phyloP scores from a whole-genome alignment of 805 yeast species.

The Hanseniaspora pseudoguilliermondii region DNA sequence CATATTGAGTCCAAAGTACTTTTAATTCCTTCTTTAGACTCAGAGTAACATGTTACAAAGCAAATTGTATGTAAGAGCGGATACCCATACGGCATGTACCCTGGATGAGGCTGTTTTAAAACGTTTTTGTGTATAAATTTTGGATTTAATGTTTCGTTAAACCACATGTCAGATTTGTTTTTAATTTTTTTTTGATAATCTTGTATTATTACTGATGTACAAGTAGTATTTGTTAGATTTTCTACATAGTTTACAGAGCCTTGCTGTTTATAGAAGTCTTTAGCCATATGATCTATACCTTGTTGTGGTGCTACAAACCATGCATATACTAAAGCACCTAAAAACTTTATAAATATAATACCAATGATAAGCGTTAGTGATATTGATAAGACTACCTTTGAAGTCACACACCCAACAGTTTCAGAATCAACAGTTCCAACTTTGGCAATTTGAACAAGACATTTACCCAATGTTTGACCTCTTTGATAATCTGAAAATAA shows the following conservation, averaged over 20 bases:
- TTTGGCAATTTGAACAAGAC: slow-evolving; percentile 71
- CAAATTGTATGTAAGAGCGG: slow-evolving; percentile 66
- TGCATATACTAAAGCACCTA: slow-evolving; percentile 77
- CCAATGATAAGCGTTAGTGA: slow-evolving; percentile 77
- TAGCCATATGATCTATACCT: slow-evolving; percentile 59
- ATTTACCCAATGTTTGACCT: slow-evolving; percentile 56
- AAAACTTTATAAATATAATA: slow-evolving; percentile 62
- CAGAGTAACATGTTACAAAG: slow-evolving; percentile 88
- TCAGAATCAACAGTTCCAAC: slow-evolving; percentile 84
- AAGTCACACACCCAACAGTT: slow-evolving; percentile 88
- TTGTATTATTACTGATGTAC: slow-evolving; percentile 56
- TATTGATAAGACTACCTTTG: slow-evolving; percentile 64
- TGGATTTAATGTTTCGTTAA: slow-evolving; percentile 39
- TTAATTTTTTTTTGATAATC: slow-evolving; percentile 27
- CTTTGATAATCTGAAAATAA: slow-evolving; percentile 51
- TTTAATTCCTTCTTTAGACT: slow-evolving; percentile 74
- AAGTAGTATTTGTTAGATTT: slow-evolving; percentile 30
- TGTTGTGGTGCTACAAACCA: slow-evolving; percentile 70
- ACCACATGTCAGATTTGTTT: neutral
- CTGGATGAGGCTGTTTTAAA: slow-evolving; percentile 83
- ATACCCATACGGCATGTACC: slow-evolving; percentile 72
- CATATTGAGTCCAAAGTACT: slow-evolving; percentile 84
- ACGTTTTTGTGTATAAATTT: slow-evolving; percentile 60
- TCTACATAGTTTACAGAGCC: slow-evolving; percentile 81
- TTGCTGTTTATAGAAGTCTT: slow-evolving; percentile 46